These are phyloP conservation scores for Tranzscheliella williamsii DNA, from an alignment of 1,284 basidiomycete species.

Conservation along the genomic window DNA sequence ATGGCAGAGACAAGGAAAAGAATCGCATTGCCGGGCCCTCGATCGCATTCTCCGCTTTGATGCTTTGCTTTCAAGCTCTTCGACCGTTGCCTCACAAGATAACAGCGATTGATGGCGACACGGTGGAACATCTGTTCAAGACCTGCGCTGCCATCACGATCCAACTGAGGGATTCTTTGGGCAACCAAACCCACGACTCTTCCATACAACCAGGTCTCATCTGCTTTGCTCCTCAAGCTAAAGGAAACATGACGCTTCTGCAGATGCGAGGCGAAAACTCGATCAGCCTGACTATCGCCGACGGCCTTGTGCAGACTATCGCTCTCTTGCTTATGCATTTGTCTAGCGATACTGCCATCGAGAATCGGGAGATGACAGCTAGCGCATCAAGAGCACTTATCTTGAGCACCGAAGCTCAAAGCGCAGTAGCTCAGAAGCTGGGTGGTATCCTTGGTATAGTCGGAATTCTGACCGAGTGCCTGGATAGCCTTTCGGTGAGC, in stretches of 20 bases:
- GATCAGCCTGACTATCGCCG: background rate
- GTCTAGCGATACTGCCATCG: background rate
- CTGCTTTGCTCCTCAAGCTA: background rate
- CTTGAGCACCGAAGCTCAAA: background rate
- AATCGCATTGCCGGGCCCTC: background rate
- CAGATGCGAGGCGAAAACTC: background rate
- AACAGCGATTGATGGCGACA: background rate
- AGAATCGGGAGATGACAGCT: background rate
- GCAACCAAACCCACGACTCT: background rate
- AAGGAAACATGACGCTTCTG: background rate
- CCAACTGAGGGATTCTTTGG: conserved; percentile 8
- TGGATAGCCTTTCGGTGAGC: background rate
- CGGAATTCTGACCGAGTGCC: background rate
- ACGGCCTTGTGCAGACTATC: background rate
- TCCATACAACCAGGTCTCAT: no score
- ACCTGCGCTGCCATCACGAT: conserved; percentile 6
- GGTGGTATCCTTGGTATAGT: background rate
- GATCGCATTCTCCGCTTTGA: conserved; percentile 7
- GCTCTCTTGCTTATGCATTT: background rate
- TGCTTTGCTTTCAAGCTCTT: conserved; percentile 1
- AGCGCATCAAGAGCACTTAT: background rate
- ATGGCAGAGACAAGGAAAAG: background rate
- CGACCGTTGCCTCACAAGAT: background rate
- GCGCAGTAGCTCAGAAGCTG: background rate
- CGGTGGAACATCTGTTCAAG: conserved; percentile 4